Percentiles rank a stretch among this genome's conserved stretches.
Conservation (phyloP, 1,284 basidiomycete species). For the Trichosporon coremiiforme region DNA sequence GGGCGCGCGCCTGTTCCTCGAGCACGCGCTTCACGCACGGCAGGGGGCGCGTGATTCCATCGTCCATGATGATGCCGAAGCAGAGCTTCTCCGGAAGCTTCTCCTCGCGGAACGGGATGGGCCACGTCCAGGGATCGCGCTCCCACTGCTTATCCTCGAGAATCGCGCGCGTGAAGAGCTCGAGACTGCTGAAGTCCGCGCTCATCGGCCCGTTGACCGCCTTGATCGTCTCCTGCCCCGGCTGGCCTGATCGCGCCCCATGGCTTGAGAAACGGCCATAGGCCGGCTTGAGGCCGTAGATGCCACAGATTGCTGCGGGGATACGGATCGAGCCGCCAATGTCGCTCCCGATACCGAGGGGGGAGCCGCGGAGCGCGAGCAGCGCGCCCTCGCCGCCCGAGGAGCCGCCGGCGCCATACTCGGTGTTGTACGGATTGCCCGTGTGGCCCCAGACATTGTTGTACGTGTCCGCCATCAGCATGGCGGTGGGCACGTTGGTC, state of each 20-base stretch:
- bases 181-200: slow-evolving; percentile 62
- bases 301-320: slow-evolving; percentile 28
- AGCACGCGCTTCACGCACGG: slow-evolving; percentile 71
- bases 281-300: slow-evolving; percentile 29
- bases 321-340: slow-evolving; percentile 64
- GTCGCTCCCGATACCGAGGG: slow-evolving; percentile 55
- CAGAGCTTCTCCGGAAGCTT: slow-evolving; percentile 64
- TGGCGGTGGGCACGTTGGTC: slow-evolving; percentile 35
- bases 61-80: slow-evolving; percentile 57
- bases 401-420: slow-evolving; percentile 49
- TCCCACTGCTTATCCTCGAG: slow-evolving; percentile 64
- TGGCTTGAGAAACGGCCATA: slow-evolving; percentile 27
- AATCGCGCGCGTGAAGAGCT: slow-evolving; percentile 62
- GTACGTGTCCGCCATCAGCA: slow-evolving; percentile 41
- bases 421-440: slow-evolving; percentile 53
- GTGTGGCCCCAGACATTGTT: slow-evolving; percentile 42
- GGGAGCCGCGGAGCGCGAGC: slow-evolving; percentile 48
- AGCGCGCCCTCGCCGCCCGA: slow-evolving; percentile 57
- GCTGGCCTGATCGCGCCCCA: slow-evolving; percentile 63
- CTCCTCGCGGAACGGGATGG: slow-evolving; percentile 66
- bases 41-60: slow-evolving; percentile 64
- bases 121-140: slow-evolving; percentile 64
- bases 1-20: slow-evolving; percentile 62
- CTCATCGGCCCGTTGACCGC: slow-evolving; percentile 71
- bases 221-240: slow-evolving; percentile 68